Conservation (phyloP, 2,329 filamentous ascomycete genomes). For the Dactylellina parvicollis region DNA sequence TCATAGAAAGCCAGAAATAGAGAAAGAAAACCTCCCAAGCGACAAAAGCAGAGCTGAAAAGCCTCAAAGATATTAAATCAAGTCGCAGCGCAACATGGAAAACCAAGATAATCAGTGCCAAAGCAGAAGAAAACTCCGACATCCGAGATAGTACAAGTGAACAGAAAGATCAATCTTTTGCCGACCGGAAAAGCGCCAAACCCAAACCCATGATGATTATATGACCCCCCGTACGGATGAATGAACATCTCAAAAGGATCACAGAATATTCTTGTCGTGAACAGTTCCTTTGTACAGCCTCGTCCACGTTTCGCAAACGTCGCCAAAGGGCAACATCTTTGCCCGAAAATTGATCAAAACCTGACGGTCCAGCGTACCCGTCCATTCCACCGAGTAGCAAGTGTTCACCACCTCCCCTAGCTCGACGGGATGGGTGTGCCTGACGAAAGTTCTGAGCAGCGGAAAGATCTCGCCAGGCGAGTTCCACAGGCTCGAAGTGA, state of each 20-base stretch:
- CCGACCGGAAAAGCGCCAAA: neutral
- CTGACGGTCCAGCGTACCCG: constrained; percentile 11
- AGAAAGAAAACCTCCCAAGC: constrained; percentile 19
- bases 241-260: neutral
- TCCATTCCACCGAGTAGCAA: constrained; percentile 32
- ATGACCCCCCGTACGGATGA: neutral
- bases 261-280: constrained; percentile 47
- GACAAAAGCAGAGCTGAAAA: neutral
- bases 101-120: neutral
- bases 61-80: constrained; percentile 6
- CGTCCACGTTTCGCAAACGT: constrained; percentile 48
- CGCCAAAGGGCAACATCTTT: constrained; percentile 41
- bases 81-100: neutral
- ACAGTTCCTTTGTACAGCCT: constrained; percentile 45
- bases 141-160: neutral
- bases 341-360: constrained; percentile 34
- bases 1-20: constrained; percentile 1
- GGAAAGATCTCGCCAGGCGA: constrained; percentile 44
- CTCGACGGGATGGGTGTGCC: constrained; percentile 43
- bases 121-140: neutral
- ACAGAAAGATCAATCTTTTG: neutral
- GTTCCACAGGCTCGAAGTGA: constrained; percentile 34
- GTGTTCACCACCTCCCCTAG: constrained; percentile 24
- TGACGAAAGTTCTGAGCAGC: constrained; percentile 40
- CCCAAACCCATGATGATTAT: neutral